phyloP scores from a whole-genome alignment of 2,329 filamentous ascomycete species.

The Colletotrichum sansevieriae region DNA sequence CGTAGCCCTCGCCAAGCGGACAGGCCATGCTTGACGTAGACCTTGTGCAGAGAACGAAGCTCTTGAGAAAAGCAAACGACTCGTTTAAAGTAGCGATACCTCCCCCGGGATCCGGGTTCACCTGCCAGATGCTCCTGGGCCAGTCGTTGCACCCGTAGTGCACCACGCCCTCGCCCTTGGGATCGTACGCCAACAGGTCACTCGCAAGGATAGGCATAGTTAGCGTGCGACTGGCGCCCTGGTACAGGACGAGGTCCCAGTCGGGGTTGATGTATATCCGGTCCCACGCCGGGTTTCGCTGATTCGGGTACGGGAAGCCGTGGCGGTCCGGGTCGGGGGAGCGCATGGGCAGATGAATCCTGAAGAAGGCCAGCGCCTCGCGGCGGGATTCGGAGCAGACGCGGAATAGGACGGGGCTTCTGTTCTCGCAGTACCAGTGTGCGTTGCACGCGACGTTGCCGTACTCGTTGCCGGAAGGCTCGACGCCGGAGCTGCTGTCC shows the following conservation, averaged over 20 bases:
- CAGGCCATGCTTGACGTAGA: slow-evolving; percentile 30
- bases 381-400: slow-evolving; percentile 41
- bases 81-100: slow-evolving; percentile 39
- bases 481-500: slow-evolving; percentile 16
- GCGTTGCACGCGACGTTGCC: slow-evolving; percentile 38
- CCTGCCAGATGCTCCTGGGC: slow-evolving; percentile 36
- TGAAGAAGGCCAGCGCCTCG: slow-evolving; percentile 42
- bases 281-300: slow-evolving; percentile 41
- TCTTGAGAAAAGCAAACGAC: slow-evolving; percentile 32
- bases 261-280: slow-evolving; percentile 43
- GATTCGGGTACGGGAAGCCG: slow-evolving; percentile 28
- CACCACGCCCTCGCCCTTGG: slow-evolving; percentile 29
- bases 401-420: slow-evolving; percentile 41
- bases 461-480: slow-evolving; percentile 23
- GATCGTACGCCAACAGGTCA: slow-evolving; percentile 42
- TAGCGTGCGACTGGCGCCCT: slow-evolving; percentile 24
- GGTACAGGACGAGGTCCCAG: slow-evolving; percentile 43
- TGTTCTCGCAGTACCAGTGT: slow-evolving; percentile 43
- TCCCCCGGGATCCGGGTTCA: slow-evolving; percentile 33
- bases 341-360: slow-evolving; percentile 42
- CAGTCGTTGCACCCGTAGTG: slow-evolving; percentile 41
- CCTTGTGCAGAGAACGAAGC: slow-evolving; percentile 30
- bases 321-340: slow-evolving; percentile 25
- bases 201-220: slow-evolving; percentile 41
- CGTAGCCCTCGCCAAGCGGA: slow-evolving; percentile 32